Conservation (phyloP, 1,139 yeast genomes). For the Saccharomyces hybrid region DNA sequence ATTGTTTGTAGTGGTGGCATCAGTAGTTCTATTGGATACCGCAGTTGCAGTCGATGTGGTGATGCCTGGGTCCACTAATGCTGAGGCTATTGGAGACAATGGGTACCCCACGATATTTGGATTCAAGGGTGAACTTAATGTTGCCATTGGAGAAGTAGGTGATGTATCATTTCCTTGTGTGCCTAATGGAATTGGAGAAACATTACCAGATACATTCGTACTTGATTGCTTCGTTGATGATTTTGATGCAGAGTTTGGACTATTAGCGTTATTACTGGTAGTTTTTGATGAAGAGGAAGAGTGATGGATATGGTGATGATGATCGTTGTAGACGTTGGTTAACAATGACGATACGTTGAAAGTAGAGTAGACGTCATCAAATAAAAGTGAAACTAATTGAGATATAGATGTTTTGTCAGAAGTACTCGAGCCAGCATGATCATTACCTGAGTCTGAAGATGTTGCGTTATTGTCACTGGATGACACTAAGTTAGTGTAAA, state of each 20-base stretch:
- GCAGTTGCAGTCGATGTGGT: conserved; percentile 1
- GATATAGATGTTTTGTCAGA: conserved; percentile 3
- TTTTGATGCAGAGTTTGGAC: not conserved
- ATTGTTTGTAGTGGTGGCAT: not conserved
- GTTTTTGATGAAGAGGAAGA: not conserved
- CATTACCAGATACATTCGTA: not conserved
- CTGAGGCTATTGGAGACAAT: not conserved
- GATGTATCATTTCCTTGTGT: not conserved
- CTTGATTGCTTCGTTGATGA: not conserved
- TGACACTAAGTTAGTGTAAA: conserved; percentile 8
- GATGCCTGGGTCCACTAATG: not conserved
- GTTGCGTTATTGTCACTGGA: not conserved
- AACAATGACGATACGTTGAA: conserved; percentile 18
- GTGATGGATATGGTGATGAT: not conserved
- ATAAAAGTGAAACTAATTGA: conserved; percentile 13
- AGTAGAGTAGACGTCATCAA: conserved; percentile 20
- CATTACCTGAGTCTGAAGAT: not conserved
- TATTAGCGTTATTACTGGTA: not conserved
- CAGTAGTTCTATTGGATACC: not conserved
- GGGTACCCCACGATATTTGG: not conserved
- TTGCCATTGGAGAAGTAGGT: not conserved
- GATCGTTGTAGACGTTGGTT: conserved; percentile 7
- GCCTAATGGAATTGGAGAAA: not conserved
- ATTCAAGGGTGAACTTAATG: not conserved
- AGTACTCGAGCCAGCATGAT: not conserved